phyloP scores from a whole-genome alignment of 2,329 filamentous ascomycete genomes.

The Colletotrichum graminicola region DNA sequence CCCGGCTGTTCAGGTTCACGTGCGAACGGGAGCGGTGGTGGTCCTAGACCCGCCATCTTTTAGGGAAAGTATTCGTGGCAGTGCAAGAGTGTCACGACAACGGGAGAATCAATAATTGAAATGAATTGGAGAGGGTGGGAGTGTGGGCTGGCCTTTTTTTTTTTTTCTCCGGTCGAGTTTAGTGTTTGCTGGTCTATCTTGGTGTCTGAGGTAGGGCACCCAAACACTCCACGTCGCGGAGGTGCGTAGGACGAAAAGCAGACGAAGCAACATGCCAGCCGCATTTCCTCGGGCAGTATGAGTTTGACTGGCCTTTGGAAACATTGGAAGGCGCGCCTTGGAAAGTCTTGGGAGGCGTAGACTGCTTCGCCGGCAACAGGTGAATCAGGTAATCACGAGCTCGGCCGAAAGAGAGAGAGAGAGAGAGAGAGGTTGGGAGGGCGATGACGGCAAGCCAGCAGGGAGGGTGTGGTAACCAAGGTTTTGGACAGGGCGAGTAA shows the following conservation, averaged over 20 bases:
- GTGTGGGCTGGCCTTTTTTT: slow-evolving; percentile 3
- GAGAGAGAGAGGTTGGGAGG: slow-evolving; percentile 25
- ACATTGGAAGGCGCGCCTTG: background rate
- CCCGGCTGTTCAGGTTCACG: slow-evolving; percentile 22
- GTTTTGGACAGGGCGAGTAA: slow-evolving; percentile 10
- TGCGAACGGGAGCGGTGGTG: slow-evolving; percentile 8
- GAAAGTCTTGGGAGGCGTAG: slow-evolving; percentile 16
- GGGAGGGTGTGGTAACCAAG: background rate
- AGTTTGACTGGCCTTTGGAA: background rate
- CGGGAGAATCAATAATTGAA: slow-evolving; percentile 15
- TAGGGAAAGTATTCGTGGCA: slow-evolving; percentile 23
- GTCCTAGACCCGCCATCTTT: slow-evolving; percentile 12
- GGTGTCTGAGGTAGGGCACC: slow-evolving; percentile 22
- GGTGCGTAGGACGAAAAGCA: slow-evolving; percentile 23
- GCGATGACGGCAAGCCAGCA: slow-evolving; percentile 25
- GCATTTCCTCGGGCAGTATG: background rate
- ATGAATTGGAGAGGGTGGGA: background rate
- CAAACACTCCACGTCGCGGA: slow-evolving; percentile 35
- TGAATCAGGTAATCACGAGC: background rate
- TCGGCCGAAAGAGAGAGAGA: slow-evolving; percentile 3
- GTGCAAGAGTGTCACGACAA: slow-evolving; percentile 32
- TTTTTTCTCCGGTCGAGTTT: slow-evolving; percentile 1
- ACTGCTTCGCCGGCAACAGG: slow-evolving; percentile 3
- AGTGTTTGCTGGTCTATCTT: slow-evolving; percentile 19
- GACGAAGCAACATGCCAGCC: slow-evolving; percentile 20